These are phyloP conservation scores for Daldinia bambusicola DNA, from an alignment of 495 filamentous ascomycete species.

Conservation along the genomic window DNA sequence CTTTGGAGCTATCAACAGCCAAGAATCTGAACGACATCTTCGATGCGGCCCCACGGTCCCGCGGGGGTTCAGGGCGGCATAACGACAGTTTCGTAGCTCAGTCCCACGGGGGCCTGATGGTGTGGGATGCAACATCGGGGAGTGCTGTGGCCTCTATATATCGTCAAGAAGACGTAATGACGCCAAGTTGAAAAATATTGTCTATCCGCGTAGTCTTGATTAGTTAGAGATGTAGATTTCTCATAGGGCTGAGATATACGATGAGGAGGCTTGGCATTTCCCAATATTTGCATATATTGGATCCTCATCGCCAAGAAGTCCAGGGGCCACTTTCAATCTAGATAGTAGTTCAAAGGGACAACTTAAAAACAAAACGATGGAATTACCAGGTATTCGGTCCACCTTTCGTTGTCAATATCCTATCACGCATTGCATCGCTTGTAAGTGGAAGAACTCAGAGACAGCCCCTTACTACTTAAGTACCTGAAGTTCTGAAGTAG, in stretches of 20 bases:
- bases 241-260: slow-evolving; percentile 37
- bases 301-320: slow-evolving; percentile 8
- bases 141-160: neutral
- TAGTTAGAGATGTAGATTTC: slow-evolving; percentile 31
- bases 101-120: neutral
- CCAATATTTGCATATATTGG: slow-evolving; percentile 2
- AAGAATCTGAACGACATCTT: neutral
- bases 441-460: too few relatives aligned
- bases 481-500: too few relatives aligned
- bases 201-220: slow-evolving; percentile 25
- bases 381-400: neutral
- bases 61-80: neutral
- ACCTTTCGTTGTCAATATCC: neutral
- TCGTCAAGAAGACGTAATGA: neutral
- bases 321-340: neutral
- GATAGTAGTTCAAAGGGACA: neutral
- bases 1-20: neutral
- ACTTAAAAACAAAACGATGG: slow-evolving; percentile 5
- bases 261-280: slow-evolving; percentile 27
- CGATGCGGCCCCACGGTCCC: neutral
- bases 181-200: neutral
- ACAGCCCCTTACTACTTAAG: too few relatives aligned
- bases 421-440: neutral
- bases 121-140: neutral
- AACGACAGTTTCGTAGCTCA: neutral